Conservation (phyloP, 768 basidiomycete genomes). For the Lentinula lateritia region DNA sequence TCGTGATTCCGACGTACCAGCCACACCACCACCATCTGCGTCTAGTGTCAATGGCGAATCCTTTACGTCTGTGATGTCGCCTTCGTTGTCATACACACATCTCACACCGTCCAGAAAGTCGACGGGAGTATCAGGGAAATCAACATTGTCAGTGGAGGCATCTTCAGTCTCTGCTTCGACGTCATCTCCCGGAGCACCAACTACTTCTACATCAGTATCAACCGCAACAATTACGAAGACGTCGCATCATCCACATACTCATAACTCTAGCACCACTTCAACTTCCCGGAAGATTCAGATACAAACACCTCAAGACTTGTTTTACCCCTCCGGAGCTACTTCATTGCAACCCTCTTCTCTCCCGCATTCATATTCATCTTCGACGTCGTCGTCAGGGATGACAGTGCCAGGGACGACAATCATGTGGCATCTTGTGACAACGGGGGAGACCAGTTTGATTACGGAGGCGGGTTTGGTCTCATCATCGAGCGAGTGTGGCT, state of each 20-base stretch:
- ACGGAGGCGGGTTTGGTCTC: neutral
- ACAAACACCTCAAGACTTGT: conserved; percentile 19
- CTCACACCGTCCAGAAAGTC: neutral
- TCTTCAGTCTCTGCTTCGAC: neutral
- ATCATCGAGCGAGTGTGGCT: neutral
- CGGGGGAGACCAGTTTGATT: neutral
- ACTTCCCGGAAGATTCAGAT: neutral
- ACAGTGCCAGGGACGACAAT: conserved; percentile 7
- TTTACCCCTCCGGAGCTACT: conserved; percentile 41
- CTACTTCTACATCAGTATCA: neutral
- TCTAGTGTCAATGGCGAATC: neutral
- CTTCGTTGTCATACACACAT: neutral
- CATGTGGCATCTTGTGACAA: conserved; percentile 2
- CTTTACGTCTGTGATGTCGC: neutral
- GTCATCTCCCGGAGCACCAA: neutral
- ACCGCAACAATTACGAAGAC: neutral
- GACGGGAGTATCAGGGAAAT: neutral
- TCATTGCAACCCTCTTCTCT: conserved; percentile 35
- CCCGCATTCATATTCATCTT: neutral
- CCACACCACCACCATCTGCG: neutral
- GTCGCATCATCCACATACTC: neutral
- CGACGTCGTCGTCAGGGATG: neutral
- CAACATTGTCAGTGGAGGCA: neutral
- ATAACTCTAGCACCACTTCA: neutral
- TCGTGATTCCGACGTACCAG: neutral